Conservation (phyloP, 2,329 filamentous ascomycete genomes). For the Penicillium sp. region DNA sequence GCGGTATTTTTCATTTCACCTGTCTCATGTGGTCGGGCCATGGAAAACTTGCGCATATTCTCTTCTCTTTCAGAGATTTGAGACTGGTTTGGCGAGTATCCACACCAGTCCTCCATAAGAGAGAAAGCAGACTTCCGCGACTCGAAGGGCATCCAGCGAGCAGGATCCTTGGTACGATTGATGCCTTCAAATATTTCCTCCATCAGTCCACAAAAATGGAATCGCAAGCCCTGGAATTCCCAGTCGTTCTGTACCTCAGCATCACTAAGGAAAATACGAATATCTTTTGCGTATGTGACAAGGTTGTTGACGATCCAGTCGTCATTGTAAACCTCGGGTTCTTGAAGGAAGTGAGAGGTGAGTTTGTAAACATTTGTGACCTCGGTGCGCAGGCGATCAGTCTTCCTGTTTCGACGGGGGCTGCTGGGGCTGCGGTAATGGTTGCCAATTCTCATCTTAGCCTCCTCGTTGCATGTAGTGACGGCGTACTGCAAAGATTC, state of each 20-base stretch:
- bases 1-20: slow-evolving; percentile 75
- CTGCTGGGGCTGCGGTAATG: slow-evolving; percentile 84
- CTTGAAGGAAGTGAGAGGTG: slow-evolving; percentile 82
- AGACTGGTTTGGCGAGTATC: slow-evolving; percentile 85
- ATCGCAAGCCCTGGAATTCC: slow-evolving; percentile 86
- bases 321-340: slow-evolving; percentile 74
- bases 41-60: slow-evolving; percentile 78
- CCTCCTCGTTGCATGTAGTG: slow-evolving; percentile 81
- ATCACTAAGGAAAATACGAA: slow-evolving; percentile 93
- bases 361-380: slow-evolving; percentile 95
- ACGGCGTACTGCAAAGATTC: slow-evolving; percentile 88
- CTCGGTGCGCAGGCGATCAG: slow-evolving; percentile 84
- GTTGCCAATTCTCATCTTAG: slow-evolving; percentile 68
- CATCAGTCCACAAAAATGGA: slow-evolving; percentile 90
- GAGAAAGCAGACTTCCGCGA: slow-evolving; percentile 92
- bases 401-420: slow-evolving; percentile 75
- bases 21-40: slow-evolving; percentile 70
- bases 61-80: slow-evolving; percentile 82
- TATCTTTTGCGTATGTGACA: slow-evolving; percentile 82
- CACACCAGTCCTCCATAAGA: slow-evolving; percentile 99
- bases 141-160: slow-evolving; percentile 96
- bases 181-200: slow-evolving; percentile 92
- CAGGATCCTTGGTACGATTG: slow-evolving; percentile 77
- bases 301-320: slow-evolving; percentile 90
- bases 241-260: slow-evolving; percentile 91